These are phyloP conservation scores for Cardamine occulta DNA, from an alignment of 345 rosid species.

Conservation along the genomic window DNA sequence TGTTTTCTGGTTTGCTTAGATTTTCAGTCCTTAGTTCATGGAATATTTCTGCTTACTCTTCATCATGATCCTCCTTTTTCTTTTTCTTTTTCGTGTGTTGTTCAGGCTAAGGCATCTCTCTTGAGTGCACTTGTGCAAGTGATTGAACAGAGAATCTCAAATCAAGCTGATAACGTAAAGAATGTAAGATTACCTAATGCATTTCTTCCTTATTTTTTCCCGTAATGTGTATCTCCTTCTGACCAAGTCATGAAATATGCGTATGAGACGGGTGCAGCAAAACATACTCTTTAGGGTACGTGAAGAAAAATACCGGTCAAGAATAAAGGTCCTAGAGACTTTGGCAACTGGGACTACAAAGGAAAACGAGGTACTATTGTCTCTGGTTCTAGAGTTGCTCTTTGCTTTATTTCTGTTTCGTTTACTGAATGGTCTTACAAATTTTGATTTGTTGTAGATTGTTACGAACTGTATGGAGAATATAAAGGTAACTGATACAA, in stretches of 20 bases:
- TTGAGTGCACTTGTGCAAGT: conserved; percentile 66
- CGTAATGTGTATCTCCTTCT: conserved; percentile 21
- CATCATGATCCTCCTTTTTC: background rate
- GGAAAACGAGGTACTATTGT: conserved; percentile 72
- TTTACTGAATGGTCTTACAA: conserved; percentile 31
- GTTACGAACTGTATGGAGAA: conserved; percentile 52
- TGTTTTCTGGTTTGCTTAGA: conserved; percentile 11
- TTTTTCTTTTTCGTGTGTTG: conserved; percentile 2
- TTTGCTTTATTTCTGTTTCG: background rate
- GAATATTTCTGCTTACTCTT: conserved; percentile 21
- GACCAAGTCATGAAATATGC: conserved; percentile 36
- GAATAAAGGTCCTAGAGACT: conserved; percentile 75
- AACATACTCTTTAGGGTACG: conserved; percentile 63
- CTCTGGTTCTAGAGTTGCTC: conserved; percentile 28
- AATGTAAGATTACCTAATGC: conserved; percentile 54
- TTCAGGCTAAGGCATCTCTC: conserved; percentile 59
- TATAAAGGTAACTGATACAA: conserved; percentile 47
- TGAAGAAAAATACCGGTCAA: conserved; percentile 77
- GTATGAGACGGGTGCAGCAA: conserved; percentile 62
- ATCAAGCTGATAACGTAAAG: conserved; percentile 70
- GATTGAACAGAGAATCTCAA: conserved; percentile 74
- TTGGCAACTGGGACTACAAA: conserved; percentile 69
- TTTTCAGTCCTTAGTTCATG: conserved; percentile 22
- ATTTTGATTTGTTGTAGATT: conserved; percentile 45
- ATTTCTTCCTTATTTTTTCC: conserved; percentile 31